Conservation (phyloP, 331 rosid genomes). For the Arachis monticola region DNA sequence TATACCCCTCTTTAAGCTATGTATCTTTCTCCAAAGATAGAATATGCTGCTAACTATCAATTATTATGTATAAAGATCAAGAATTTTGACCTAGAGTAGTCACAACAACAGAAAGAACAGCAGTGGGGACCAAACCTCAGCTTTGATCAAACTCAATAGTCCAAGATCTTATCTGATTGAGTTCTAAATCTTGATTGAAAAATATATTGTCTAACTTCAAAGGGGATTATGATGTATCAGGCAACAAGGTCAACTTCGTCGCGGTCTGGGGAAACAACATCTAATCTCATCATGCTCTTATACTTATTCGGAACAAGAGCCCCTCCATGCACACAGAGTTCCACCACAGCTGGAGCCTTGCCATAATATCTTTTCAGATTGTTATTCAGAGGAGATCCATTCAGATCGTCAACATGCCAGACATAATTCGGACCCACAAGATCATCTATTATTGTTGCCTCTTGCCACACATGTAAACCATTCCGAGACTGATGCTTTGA, state of each 20-base stretch:
- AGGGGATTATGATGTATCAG: constrained; percentile 47
- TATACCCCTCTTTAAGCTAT: constrained; percentile 7
- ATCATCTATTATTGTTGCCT: constrained; percentile 76
- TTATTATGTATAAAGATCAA: not conserved
- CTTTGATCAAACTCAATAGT: constrained; percentile 27
- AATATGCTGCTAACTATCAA: constrained; percentile 15
- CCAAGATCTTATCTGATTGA: constrained; percentile 21
- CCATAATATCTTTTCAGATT: constrained; percentile 86
- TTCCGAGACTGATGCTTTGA: constrained; percentile 86
- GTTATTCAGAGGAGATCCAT: constrained; percentile 65
- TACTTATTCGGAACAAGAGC: constrained; percentile 70
- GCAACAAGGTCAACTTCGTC: constrained; percentile 90
- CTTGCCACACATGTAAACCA: constrained; percentile 96
- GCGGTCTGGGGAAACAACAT: constrained; percentile 73
- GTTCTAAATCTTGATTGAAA: constrained; percentile 21
- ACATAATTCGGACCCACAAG: constrained; percentile 73
- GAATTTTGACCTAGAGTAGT: not conserved
- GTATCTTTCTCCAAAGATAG: constrained; percentile 29
- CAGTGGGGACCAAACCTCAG: not conserved
- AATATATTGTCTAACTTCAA: constrained; percentile 10
- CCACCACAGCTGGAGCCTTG: constrained; percentile 91
- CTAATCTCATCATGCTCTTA: constrained; percentile 90
- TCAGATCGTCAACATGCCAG: constrained; percentile 76
- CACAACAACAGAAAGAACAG: constrained; percentile 18
- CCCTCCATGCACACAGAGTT: constrained; percentile 83